Conservation (phyloP, 345 rosid species). For the Microthlaspi erraticum region DNA sequence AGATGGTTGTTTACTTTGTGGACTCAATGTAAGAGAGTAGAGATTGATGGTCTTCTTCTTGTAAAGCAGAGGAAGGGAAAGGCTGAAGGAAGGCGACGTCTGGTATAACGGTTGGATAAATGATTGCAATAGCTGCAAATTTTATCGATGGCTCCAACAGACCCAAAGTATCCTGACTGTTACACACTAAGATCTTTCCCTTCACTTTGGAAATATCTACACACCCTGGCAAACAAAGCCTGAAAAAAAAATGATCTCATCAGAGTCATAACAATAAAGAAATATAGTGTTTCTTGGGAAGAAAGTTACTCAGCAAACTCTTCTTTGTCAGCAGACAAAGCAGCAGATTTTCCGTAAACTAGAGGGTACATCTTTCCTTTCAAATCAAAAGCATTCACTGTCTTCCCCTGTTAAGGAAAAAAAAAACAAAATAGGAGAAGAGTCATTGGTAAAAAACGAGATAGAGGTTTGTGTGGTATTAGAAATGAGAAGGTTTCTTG, state of each 20-base stretch:
- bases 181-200: conserved; percentile 39
- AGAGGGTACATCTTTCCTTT: conserved; percentile 45
- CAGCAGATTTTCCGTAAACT: conserved; percentile 28
- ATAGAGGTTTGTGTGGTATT: not conserved
- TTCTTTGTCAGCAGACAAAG: not conserved
- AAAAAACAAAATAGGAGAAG: not conserved
- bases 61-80: conserved; percentile 4
- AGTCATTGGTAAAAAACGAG: not conserved
- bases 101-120: too few relatives aligned
- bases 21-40: conserved; percentile 41
- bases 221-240: not conserved
- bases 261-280: not conserved
- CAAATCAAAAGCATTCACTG: conserved; percentile 47
- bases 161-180: not conserved
- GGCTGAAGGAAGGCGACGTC: not conserved
- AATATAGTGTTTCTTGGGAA: not conserved
- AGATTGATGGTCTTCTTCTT: not conserved
- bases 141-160: conserved; percentile 27
- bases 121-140: not conserved
- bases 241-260: too few relatives aligned
- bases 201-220: not conserved
- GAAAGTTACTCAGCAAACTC: conserved; percentile 11
- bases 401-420: conserved; percentile 42
- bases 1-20: conserved; percentile 34
- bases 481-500: conserved; percentile 6